Evolutionary conservation across 805 yeast genomes (phyloP).

Genomic region (Suhomyces pyralidae): DNA sequence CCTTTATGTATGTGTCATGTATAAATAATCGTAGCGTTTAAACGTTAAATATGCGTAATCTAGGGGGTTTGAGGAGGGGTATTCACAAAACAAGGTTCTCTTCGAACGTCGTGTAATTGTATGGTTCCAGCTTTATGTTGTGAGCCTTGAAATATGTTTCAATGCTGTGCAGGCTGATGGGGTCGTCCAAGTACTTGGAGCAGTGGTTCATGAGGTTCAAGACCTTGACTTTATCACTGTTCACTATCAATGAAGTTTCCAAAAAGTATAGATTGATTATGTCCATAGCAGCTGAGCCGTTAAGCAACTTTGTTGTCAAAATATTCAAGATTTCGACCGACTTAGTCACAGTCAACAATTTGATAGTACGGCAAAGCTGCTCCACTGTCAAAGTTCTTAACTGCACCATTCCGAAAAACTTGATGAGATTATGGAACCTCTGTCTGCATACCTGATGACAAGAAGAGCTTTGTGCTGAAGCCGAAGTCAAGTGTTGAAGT

Average conservation of each 20-base stretch:
- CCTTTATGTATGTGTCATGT: background rate
- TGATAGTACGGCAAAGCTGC: constrained; percentile 23
- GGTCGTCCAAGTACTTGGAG: constrained; percentile 22
- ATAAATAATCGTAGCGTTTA: background rate
- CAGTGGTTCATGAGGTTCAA: constrained; percentile 22
- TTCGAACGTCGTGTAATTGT: background rate
- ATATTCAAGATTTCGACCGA: constrained; percentile 23
- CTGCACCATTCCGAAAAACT: constrained; percentile 20
- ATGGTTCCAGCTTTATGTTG: background rate
- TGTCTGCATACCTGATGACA: background rate
- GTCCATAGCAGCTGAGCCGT: constrained; percentile 12
- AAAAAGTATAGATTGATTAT: constrained; percentile 32
- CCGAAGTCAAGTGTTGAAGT: background rate
- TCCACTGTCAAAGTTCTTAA: constrained; percentile 18
- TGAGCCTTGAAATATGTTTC: constrained; percentile 2
- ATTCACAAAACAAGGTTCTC: background rate
- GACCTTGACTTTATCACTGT: constrained; percentile 17
- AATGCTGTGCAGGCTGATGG: constrained; percentile 17
- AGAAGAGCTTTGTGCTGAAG: background rate
- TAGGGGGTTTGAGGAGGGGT: background rate
- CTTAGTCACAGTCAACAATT: constrained; percentile 22
- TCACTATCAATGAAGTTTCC: constrained; percentile 17
- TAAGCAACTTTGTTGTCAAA: constrained; percentile 25
- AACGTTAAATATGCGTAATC: background rate
- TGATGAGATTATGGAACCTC: constrained; percentile 23